Base-by-base conservation (phyloP, 768 basidiomycete genomes). In the Leccinum boreale region DNA sequence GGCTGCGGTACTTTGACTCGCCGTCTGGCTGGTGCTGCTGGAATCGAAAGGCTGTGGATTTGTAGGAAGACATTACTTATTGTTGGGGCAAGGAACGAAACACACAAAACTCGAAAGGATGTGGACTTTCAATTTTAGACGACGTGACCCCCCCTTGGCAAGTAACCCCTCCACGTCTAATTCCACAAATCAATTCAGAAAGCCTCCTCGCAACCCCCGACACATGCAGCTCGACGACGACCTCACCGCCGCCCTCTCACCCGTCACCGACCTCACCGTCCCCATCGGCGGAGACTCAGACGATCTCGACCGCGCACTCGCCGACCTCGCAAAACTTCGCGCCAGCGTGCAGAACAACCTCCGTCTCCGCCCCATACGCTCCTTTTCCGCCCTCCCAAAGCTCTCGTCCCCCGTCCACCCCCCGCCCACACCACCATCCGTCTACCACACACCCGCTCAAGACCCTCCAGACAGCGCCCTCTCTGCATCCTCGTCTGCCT, bases 301-400 rank as follows among this genome's bases (percentile, higher is more conserved):
- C 63, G 88, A 90, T 61, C 75, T 92, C 55, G 79, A 82, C 15
- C 82, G 83, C 60, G 88, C 87, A 58, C 77, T 92, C 39, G 84
- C 79, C 12, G 81, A 79, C 54, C 82, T 93, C 39, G 86, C 89
- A 57, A 74, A 81, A 63, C 79, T 93, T 8, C 82, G 91, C 33
- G 79, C 81, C 62, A 89, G 77, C 63, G 87, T 93, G 3, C 83
- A 86, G 73, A 80, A 84, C 72, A 93, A 93, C 64, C 80, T 93
- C 36, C 85, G 84, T 57, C 78, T 93, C 35, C 81, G 91, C 21
- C 91, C 92, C 28, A 87, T 93, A 56, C 82, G 84, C 51, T 86
- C 86, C 23, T 75, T 78, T 36, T 75, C 77, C 47, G 68, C 76
- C n/a, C 73, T 85, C 46, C 78, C 82, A 39, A 83, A 82, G 65